Evolutionary conservation across 352 stramenopile genomes (phyloP).

Genomic region (Phytophthora constricta): DNA sequence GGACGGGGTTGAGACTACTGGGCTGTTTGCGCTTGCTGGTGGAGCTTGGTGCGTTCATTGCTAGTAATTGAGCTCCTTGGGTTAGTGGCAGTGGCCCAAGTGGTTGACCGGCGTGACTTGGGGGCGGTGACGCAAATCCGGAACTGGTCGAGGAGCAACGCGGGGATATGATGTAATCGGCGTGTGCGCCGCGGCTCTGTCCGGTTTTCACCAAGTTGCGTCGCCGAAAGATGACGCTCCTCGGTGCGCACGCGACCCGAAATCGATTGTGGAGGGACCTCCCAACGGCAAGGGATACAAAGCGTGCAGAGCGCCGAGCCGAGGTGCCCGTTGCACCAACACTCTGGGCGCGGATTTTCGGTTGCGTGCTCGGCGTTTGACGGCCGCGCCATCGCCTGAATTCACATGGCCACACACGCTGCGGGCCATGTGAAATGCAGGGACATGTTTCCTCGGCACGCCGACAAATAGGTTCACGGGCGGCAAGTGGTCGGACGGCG

Average conservation of each 20-base stretch:
- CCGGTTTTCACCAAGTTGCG: slow-evolving; percentile 9
- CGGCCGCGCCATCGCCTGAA: background rate
- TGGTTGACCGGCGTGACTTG: background rate
- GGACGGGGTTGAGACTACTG: slow-evolving; percentile 1
- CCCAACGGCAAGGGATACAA: background rate
- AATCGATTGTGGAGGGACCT: background rate
- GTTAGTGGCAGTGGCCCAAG: too few species aligned
- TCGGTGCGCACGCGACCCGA: background rate
- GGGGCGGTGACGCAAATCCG: slow-evolving; percentile 1
- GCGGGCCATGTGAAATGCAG: slow-evolving; percentile 1
- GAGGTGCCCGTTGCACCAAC: background rate
- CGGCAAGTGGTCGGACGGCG: background rate
- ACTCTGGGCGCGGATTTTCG: slow-evolving; percentile 1
- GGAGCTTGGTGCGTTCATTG: background rate
- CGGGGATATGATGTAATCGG: background rate
- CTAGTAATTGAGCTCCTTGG: too few species aligned
- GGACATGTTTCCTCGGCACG: background rate
- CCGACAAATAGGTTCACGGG: slow-evolving; percentile 3
- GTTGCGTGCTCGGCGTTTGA: background rate
- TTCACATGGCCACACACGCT: too few species aligned
- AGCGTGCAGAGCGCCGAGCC: background rate
- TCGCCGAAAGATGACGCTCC: background rate
- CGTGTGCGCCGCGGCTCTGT: background rate
- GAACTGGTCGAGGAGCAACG: background rate
- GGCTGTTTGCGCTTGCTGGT: slow-evolving; percentile 24